Evolutionary conservation across 2,329 filamentous ascomycete species (phyloP), one percentile per base, ranked within the genome.

Genomic region (Hypoxylon sp.): DNA sequence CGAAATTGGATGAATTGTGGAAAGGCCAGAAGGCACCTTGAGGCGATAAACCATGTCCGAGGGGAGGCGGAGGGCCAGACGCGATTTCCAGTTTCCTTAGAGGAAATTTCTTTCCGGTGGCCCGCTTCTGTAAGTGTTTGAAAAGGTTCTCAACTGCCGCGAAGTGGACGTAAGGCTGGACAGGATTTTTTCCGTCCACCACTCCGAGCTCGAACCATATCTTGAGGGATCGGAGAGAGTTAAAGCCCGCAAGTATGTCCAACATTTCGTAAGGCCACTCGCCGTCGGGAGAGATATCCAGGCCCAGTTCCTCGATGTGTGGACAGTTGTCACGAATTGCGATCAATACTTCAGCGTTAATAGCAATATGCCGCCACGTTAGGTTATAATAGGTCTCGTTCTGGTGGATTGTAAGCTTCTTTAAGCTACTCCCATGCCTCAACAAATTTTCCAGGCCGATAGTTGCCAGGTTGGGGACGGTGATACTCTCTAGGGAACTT

Each of bases 191-290:
- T 17, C 1, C 3, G n/a, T 32, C 10, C 5, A 11, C 23, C 5
- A 34, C 2, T 17, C 65, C 65, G 28, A 70, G 60, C 49, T 70
- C 60, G 49, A 65, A 70, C 50, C 43, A 68, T 23, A 68, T 28
- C 14, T 19, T 60, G 6, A 68, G 61, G 10, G 2, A n/a, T 5
- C 61, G 57, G 3, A 70, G 64, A n/a, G 36, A 55, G 4, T 34
- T 36, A 23, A 70, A 67, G 25, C 25, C 41, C 14, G 57, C 57
- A 9, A 65, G 41, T 30, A 52, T 55, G 17, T 63, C 58, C 0
- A 70, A 32, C 5, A 49, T 43, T 11, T 55, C 48, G n/a, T 58
- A 63, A 11, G 68, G 68, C 61, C 61, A 70, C 6, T 48, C 38
- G 5, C 30, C 45, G 19, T 59, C 34, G 5, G 61, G 57, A 19